Evolutionary conservation across 2,329 filamentous ascomycete genomes (phyloP), one percentile per base, ranked within the genome.

Genomic region (Sordariomycetes sp.): DNA sequence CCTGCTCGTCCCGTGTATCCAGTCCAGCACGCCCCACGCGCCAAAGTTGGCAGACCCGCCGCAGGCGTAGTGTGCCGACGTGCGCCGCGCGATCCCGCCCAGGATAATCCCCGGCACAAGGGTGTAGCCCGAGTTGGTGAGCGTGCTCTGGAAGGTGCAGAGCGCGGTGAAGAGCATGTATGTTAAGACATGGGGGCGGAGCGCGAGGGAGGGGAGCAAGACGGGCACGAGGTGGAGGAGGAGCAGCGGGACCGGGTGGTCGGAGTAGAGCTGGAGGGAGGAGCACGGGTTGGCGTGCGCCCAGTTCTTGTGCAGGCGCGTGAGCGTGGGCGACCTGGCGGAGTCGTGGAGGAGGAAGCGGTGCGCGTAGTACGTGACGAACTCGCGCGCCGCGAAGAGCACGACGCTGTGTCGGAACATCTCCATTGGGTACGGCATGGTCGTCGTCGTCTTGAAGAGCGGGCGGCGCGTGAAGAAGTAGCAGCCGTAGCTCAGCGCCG

Each of bases 311-410:
- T 82, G 75, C 55, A 78, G 70, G 6, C 63, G 68, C 8, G 75
- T 73, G 25, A 80, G 60, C 2, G 64, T n/a, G 58, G 0, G 69
- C 67, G 5, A 58, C 25, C 62, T 68, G 57, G 35, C 60, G 4
- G 20, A 11, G 68, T 68, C 68, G 71, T 96, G 90, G 10, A 96
- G 78, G 28, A 87, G 60, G 66, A 81, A 80, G 56, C 88, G 85
- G 72, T 96, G 90, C 63, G 90, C 77, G 64, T 83, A 79, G 69
- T 95, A 96, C 59, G 85, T 81, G 12, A 91, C 67, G 7, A 83
- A 65, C 74, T 89, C 78, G 57, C 79, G 75, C 14, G 70, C 68
- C 28, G 71, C 63, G 59, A 78, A 69, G 18, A 82, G 70, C 14
- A 74, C 59, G 56, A 67, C 61, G 53, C 78, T 65, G 61, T 82